These are phyloP conservation scores for Polytrichum commune DNA, from an alignment of 225 moss, liverwort and hornwort genomes.

Conservation along the genomic window DNA sequence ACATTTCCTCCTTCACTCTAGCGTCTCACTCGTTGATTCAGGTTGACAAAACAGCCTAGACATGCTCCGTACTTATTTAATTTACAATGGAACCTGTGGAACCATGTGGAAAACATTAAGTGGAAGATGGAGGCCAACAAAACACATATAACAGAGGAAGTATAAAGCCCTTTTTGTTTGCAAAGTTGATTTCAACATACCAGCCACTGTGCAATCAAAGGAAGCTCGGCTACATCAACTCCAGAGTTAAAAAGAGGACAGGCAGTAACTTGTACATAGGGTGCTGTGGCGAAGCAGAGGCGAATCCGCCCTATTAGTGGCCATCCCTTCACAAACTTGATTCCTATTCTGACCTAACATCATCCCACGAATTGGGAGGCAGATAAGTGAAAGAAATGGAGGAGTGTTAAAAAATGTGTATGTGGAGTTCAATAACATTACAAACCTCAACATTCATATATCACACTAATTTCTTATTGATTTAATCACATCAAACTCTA, in stretches of 20 bases:
- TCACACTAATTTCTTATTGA: too few species aligned
- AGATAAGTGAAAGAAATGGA: neutral
- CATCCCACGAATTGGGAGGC: neutral
- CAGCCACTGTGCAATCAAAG: slow-evolving; percentile 83
- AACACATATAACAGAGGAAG: too few species aligned
- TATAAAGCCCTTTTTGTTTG: neutral
- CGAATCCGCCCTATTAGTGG: slow-evolving; percentile 77
- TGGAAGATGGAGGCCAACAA: too few species aligned
- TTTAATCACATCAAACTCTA: too few species aligned
- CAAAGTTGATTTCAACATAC: slow-evolving; percentile 35
- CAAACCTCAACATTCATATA: too few species aligned
- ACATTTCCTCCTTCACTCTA: too few species aligned
- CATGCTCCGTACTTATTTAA: too few species aligned
- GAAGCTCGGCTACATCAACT: slow-evolving; percentile 84
- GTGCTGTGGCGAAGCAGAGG: slow-evolving; percentile 69
- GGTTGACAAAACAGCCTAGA: too few species aligned
- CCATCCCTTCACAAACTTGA: slow-evolving; percentile 75
- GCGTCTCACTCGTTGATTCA: too few species aligned
- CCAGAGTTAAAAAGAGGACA: slow-evolving; percentile 76
- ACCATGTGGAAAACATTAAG: too few species aligned
- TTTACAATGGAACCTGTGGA: too few species aligned
- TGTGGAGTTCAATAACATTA: too few species aligned
- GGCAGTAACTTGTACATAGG: slow-evolving; percentile 59
- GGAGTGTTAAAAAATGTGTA: neutral
- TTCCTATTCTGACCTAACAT: slow-evolving; percentile 61